Conservation (phyloP, 2,329 filamentous ascomycete species). For the Mariannaea elegans region DNA sequence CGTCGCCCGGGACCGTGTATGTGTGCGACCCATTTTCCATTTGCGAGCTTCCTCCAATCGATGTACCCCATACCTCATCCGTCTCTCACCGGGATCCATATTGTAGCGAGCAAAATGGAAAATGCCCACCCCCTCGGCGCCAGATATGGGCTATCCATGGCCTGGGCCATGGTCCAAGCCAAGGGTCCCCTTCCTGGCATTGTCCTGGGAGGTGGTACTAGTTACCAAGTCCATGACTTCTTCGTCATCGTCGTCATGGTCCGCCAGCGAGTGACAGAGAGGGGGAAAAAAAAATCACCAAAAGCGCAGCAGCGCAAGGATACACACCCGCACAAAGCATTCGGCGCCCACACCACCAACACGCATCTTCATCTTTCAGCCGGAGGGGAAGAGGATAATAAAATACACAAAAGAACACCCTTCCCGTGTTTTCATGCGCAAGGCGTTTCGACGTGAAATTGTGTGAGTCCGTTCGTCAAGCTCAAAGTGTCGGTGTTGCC, state of each 20-base stretch:
- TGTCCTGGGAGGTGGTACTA: conserved; percentile 19
- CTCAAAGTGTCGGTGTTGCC: conserved; percentile 21
- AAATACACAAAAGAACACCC: conserved; percentile 21
- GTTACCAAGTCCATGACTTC: conserved; percentile 18
- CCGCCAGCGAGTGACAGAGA: conserved; percentile 6
- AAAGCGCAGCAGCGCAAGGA: conserved; percentile 7
- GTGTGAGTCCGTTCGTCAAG: conserved; percentile 15
- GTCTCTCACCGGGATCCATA: conserved; percentile 23
- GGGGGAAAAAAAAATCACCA: background rate
- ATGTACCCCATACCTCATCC: conserved; percentile 23
- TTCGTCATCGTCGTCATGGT: conserved; percentile 18
- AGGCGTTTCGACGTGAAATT: conserved; percentile 17
- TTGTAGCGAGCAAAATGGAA: conserved; percentile 25
- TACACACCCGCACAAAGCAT: conserved; percentile 6
- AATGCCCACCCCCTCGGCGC: conserved; percentile 28
- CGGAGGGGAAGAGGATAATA: background rate
- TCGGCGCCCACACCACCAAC: conserved; percentile 9
- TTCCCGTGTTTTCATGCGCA: conserved; percentile 16
- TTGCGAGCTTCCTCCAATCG: conserved; percentile 33
- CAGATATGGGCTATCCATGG: conserved; percentile 10
- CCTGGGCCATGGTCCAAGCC: conserved; percentile 8
- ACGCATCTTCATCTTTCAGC: background rate
- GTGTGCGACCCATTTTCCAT: conserved; percentile 37
- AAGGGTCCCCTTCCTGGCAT: conserved; percentile 14
- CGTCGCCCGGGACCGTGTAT: conserved; percentile 38